Percentiles rank a stretch among this genome's conserved stretches.
These are phyloP conservation scores for Gossypium thurberi DNA, from an alignment of 345 rosid genomes.

Conservation along the genomic window DNA sequence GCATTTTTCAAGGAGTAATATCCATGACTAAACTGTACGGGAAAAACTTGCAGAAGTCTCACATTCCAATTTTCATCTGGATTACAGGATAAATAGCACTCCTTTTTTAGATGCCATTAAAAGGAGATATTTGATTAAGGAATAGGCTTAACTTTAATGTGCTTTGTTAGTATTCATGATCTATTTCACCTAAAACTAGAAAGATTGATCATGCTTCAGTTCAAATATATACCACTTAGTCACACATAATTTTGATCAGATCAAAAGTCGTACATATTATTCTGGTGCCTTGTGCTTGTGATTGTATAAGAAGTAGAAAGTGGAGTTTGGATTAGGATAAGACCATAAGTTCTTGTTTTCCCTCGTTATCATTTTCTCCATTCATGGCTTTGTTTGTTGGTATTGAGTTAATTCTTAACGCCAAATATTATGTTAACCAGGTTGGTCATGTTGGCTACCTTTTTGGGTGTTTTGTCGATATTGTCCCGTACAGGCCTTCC, in stretches of 20 bases:
- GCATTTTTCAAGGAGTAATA: constrained; percentile 68
- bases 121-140: background rate
- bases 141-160: background rate
- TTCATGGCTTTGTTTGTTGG: background rate
- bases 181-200: background rate
- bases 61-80: background rate
- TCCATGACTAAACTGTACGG: constrained; percentile 80
- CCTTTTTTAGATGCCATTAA: background rate
- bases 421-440: constrained; percentile 25
- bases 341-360: background rate
- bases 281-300: background rate
- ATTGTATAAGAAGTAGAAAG: background rate
- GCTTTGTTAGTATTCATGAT: background rate
- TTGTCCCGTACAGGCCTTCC: constrained; percentile 74
- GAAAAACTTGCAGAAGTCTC: background rate
- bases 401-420: background rate
- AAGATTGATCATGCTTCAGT: background rate
- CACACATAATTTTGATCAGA: background rate
- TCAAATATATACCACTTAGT: background rate
- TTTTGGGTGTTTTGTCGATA: constrained; percentile 63
- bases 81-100: background rate
- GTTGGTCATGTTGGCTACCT: constrained; percentile 57
- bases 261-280: background rate
- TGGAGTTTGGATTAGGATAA: background rate
- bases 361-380: background rate